phyloP scores from a whole-genome alignment of 495 filamentous ascomycete species.

The Neurospora africana region DNA sequence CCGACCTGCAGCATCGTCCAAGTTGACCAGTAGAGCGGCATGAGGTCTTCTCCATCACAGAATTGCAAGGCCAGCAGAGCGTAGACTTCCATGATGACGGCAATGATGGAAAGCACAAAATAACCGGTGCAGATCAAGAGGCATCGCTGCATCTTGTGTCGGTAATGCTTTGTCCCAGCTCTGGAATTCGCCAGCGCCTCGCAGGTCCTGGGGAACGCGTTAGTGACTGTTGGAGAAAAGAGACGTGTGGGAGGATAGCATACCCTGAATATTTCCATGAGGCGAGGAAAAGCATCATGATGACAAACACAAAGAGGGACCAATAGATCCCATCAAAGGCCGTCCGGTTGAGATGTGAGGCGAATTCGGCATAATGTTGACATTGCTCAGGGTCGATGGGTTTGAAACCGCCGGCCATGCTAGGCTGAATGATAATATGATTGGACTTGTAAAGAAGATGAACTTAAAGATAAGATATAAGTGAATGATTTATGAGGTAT shows the following conservation, averaged over 20 bases:
- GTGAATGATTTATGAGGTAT: background rate
- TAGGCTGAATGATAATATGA: background rate
- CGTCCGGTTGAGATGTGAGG: constrained; percentile 24
- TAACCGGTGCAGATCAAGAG: constrained; percentile 24
- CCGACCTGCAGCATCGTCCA: constrained; percentile 40
- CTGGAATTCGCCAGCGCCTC: background rate
- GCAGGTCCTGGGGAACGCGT: background rate
- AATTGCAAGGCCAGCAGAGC: constrained; percentile 33
- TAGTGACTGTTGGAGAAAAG: background rate
- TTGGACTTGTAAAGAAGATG: background rate
- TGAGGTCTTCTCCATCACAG: constrained; percentile 39
- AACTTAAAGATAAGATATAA: background rate
- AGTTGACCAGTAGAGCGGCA: constrained; percentile 37
- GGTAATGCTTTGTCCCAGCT: constrained; percentile 3
- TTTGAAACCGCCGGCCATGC: constrained; percentile 28
- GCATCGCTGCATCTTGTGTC: constrained; percentile 17
- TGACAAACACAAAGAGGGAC: constrained; percentile 31
- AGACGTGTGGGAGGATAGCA: constrained; percentile 1
- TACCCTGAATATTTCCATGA: constrained; percentile 35
- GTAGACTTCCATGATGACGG: constrained; percentile 33
- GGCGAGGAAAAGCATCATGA: constrained; percentile 28
- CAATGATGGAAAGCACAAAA: constrained; percentile 19
- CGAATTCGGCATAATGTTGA: constrained; percentile 35
- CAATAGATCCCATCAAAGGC: constrained; percentile 39
- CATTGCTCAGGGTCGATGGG: constrained; percentile 25